Conservation (phyloP, 495 filamentous ascomycete genomes). For the Sordaria brevicollis region DNA sequence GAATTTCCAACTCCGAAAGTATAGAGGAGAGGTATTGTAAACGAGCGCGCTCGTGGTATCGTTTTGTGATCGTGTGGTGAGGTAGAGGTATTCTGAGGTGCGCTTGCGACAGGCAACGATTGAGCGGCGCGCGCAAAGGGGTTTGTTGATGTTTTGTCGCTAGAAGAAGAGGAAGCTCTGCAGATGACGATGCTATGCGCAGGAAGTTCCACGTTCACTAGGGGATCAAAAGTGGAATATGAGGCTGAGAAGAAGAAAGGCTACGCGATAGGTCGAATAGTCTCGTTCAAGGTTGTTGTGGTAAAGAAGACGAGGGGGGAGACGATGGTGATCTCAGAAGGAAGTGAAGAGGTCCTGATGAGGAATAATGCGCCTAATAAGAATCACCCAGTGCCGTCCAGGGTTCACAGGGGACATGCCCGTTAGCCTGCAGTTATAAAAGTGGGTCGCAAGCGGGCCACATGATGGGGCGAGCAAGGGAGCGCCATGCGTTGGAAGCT, state of each 20-base stretch:
- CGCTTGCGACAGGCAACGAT: not conserved
- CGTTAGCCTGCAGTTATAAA: not conserved
- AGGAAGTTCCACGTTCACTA: not conserved
- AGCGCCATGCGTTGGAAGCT: not conserved
- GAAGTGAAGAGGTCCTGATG: slow-evolving; percentile 2
- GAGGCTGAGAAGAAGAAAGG: not conserved
- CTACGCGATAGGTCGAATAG: not conserved
- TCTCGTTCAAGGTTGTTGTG: not conserved
- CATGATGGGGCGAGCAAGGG: slow-evolving; percentile 18
- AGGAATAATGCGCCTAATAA: slow-evolving; percentile 30
- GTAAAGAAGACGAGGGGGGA: slow-evolving; percentile 1
- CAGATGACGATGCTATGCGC: not conserved
- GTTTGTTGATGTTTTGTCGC: not conserved
- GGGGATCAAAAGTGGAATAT: not conserved
- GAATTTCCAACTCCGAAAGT: not conserved
- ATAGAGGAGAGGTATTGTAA: not conserved
- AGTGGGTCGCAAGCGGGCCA: slow-evolving; percentile 17
- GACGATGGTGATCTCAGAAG: slow-evolving; percentile 5
- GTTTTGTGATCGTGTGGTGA: not conserved
- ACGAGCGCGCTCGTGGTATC: not conserved
- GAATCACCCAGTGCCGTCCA: slow-evolving; percentile 5
- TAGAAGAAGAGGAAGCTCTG: not conserved
- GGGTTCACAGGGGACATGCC: slow-evolving; percentile 11
- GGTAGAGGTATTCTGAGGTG: too few relatives aligned
- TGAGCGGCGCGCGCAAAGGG: not conserved